Conservation (phyloP, 768 basidiomycete genomes). For the Amanita pallidorosea region DNA sequence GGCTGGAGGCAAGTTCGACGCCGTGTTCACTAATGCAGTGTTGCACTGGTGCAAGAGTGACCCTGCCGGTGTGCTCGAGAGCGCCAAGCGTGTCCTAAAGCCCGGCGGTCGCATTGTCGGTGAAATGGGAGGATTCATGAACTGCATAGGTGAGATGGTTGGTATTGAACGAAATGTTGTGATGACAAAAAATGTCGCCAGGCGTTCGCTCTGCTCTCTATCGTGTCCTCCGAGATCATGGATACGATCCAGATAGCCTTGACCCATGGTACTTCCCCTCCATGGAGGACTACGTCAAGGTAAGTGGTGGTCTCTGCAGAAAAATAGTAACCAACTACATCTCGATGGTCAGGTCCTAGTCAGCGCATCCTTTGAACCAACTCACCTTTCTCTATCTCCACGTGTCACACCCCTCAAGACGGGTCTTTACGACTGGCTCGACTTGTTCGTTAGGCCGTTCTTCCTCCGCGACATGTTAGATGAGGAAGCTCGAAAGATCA, state of each 20-base stretch:
- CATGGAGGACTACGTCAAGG: slow-evolving; percentile 50
- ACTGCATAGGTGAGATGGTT: slow-evolving; percentile 44
- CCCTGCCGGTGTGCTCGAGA: slow-evolving; percentile 53
- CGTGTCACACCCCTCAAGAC: slow-evolving; percentile 40
- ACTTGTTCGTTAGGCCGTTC: slow-evolving; percentile 50
- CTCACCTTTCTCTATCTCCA: slow-evolving; percentile 43
- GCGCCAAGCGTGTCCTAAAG: slow-evolving; percentile 51
- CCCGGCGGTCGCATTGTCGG: slow-evolving; percentile 61
- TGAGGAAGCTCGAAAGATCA: slow-evolving; percentile 44
- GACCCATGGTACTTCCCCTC: slow-evolving; percentile 89
- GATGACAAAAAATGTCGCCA: slow-evolving; percentile 12
- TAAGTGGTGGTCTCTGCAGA: slow-evolving; percentile 17
- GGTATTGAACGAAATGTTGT: background rate
- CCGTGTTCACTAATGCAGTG: slow-evolving; percentile 71
- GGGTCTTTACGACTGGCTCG: slow-evolving; percentile 56
- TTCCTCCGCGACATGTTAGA: slow-evolving; percentile 46
- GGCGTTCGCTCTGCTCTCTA: slow-evolving; percentile 55
- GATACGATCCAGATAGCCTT: slow-evolving; percentile 43
- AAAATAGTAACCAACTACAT: background rate
- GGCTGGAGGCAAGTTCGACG: slow-evolving; percentile 37
- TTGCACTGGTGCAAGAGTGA: slow-evolving; percentile 81
- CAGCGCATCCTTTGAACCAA: slow-evolving; percentile 43
- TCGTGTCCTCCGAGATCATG: slow-evolving; percentile 35
- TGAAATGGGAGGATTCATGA: slow-evolving; percentile 74
- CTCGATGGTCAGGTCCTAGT: slow-evolving; percentile 35